Conservation (phyloP, 2,329 filamentous ascomycete genomes). For the Boeremia lycopersici region DNA sequence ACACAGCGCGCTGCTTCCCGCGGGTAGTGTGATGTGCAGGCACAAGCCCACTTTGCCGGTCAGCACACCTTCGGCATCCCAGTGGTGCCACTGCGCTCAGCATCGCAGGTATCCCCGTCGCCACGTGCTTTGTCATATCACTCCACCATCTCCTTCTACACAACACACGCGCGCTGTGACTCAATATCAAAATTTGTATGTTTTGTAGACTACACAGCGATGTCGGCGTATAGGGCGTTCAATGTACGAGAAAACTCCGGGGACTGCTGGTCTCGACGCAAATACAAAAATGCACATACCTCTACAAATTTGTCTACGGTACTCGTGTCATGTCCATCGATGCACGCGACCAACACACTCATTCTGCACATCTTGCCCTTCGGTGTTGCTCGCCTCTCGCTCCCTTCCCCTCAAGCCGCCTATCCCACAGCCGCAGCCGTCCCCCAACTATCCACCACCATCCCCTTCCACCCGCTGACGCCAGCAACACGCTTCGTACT, state of each 20-base stretch:
- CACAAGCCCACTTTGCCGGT: slow-evolving; percentile 1
- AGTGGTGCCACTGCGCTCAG: not conserved
- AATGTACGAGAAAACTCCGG: slow-evolving; percentile 9
- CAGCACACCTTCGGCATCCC: slow-evolving; percentile 7
- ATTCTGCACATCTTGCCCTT: not conserved
- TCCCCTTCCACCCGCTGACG: slow-evolving; percentile 6
- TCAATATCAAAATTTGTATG: slow-evolving; percentile 3
- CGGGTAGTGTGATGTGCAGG: slow-evolving; percentile 9
- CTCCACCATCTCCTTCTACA: slow-evolving; percentile 2
- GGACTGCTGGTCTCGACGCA: slow-evolving; percentile 9
- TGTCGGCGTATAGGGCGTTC: slow-evolving; percentile 9
- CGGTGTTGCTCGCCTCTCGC: not conserved
- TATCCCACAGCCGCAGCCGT: not conserved
- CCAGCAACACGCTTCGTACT: not conserved
- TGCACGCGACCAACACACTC: not conserved
- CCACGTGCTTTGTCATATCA: slow-evolving; percentile 17
- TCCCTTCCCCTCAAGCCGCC: not conserved
- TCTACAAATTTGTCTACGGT: slow-evolving; percentile 7
- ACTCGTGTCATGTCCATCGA: slow-evolving; percentile 15
- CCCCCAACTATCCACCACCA: slow-evolving; percentile 5
- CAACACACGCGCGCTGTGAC: not conserved
- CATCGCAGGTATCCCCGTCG: slow-evolving; percentile 2
- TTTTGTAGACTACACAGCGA: slow-evolving; percentile 14
- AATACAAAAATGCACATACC: slow-evolving; percentile 10
- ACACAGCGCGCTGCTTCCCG: not conserved